Conservation (phyloP, 441 rosid genomes). For the Manihot esculenta region DNA sequence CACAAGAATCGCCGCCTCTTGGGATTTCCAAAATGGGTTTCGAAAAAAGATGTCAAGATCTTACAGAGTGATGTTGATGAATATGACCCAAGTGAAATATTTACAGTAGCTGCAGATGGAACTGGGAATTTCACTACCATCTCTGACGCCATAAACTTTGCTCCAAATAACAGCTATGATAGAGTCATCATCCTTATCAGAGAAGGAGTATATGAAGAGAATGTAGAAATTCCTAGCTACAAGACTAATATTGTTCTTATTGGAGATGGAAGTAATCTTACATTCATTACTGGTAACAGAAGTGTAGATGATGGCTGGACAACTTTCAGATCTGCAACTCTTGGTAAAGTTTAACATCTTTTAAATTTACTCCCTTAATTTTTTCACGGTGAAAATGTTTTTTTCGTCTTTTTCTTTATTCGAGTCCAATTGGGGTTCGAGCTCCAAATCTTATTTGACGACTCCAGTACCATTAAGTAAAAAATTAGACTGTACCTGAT, state of each 20-base stretch:
- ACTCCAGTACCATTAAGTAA: too few relatives aligned
- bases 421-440: too few relatives aligned
- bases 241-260: constrained; percentile 66
- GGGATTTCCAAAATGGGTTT: constrained; percentile 59
- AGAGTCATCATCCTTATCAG: constrained; percentile 49
- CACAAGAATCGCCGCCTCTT: constrained; percentile 42
- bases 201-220: constrained; percentile 64
- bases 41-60: constrained; percentile 48
- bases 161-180: constrained; percentile 59
- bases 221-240: constrained; percentile 58
- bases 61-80: constrained; percentile 39
- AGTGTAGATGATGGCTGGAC: constrained; percentile 80
- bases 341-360: constrained; percentile 39
- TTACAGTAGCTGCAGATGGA: constrained; percentile 72
- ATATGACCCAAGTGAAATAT: constrained; percentile 47
- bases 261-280: constrained; percentile 65
- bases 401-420: too few relatives aligned
- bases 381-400: background rate
- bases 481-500: too few relatives aligned
- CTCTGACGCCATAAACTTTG: constrained; percentile 59
- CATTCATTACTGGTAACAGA: constrained; percentile 60
- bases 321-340: constrained; percentile 85
- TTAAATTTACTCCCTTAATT: background rate
- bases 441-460: too few relatives aligned
- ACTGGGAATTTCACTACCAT: constrained; percentile 64